Base-by-base conservation (phyloP, 768 basidiomycete species). In the Calocybe cyanea region DNA sequence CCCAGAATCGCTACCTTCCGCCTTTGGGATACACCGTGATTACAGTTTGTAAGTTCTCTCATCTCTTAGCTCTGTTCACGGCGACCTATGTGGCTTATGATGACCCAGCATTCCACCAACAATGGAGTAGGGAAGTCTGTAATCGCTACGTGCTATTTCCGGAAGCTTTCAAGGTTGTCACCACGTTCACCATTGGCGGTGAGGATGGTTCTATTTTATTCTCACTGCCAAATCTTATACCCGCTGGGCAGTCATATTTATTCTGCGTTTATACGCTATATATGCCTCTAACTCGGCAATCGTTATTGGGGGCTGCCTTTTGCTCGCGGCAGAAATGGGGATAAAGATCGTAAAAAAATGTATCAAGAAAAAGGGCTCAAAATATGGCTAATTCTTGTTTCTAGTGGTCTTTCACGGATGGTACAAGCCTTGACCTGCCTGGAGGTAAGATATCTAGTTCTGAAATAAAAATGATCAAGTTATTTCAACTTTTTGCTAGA, bases 391-490 rank as follows among this genome's bases (percentile, higher is more conserved):
- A 28, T 28, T 28, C 2, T 25, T 67, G 67, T 69, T 24, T 18
- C 2, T 25, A 69, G 67, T 69, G 65, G 64, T 63, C 66, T 17
- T 68, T 69, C 31, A 67, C 63, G 0, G 63, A 63, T 52, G 67
- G 66, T 8, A 62, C 56, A 3, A 60, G 57, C 23, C 46, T 69
- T 10, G 39, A 49, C 7, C 51, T 69, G 9, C 67, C 67, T 10
- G 45, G 54, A 33, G 64, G 67, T 67, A 32, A 14, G 21, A 18
- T n/a, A n/a, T n/a, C n/a, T n/a, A 9, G 9, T 13, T 23, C 54
- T 35, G 30, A 24, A n/a, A 32, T 11, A 7, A 1, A 32, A 13
- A 17, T 10, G 20, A 30, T 20, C 4, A 13, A 14, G 31, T 38
- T 35, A 21, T 21, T 24, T 17, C 38, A 31, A 2, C 15, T 17